Evolutionary conservation across 202 grass and related monocot species (phyloP).

Genomic region (Panicum hallii): DNA sequence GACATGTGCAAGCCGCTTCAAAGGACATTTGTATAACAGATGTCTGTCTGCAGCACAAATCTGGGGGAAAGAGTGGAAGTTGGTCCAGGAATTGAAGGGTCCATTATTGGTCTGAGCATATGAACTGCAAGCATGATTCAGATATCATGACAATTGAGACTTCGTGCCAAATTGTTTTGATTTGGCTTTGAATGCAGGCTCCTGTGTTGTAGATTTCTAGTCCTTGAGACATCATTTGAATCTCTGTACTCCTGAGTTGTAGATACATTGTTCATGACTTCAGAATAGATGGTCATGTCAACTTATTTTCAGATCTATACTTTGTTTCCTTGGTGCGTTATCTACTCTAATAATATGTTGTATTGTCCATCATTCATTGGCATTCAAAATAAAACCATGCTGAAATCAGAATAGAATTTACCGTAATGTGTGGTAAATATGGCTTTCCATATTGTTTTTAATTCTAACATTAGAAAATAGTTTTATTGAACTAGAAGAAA

Average conservation of each 20-base stretch:
- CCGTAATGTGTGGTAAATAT: background rate
- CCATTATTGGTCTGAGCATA: constrained; percentile 12
- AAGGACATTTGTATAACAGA: constrained; percentile 91
- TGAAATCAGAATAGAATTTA: constrained; percentile 10
- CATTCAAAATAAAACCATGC: background rate
- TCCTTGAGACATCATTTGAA: constrained; percentile 3
- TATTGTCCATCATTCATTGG: background rate
- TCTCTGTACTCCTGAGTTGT: constrained; percentile 28
- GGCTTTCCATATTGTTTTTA: background rate
- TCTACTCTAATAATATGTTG: constrained; percentile 6
- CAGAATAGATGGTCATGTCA: constrained; percentile 27
- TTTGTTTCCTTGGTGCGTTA: background rate
- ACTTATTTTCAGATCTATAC: constrained; percentile 26
- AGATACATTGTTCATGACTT: constrained; percentile 9
- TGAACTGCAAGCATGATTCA: background rate
- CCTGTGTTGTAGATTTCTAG: background rate
- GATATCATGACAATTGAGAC: background rate
- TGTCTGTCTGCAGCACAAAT: constrained; percentile 75
- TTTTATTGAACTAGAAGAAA: background rate
- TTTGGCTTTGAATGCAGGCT: constrained; percentile 36
- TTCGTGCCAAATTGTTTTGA: constrained; percentile 9
- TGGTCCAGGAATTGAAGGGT: constrained; percentile 69
- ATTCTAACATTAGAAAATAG: background rate
- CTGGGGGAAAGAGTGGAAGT: constrained; percentile 81
- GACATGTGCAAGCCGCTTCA: constrained; percentile 95